These are phyloP conservation scores for Leishmania arabica DNA, from an alignment of 208 protist genomes.

Conservation along the genomic window DNA sequence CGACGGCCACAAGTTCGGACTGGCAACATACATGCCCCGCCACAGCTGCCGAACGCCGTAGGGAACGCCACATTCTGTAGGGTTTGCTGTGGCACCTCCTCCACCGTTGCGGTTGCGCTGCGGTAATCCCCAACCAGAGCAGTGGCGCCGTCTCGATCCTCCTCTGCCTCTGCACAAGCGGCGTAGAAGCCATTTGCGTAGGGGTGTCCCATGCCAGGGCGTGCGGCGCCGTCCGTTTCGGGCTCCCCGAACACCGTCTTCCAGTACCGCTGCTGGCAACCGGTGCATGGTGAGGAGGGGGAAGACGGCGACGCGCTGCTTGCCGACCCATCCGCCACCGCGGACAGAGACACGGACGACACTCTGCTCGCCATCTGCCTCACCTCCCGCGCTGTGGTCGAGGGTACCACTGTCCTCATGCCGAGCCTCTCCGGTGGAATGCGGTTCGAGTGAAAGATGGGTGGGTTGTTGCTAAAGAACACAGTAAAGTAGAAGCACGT, in stretches of 20 bases:
- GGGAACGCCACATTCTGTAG: constrained; percentile 79
- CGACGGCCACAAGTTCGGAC: constrained; percentile 10
- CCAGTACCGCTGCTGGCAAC: constrained; percentile 21
- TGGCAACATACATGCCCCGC: constrained; percentile 18
- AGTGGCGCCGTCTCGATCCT: not conserved
- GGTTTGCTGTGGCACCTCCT: constrained; percentile 75
- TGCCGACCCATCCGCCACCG: not conserved
- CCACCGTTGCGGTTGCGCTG: constrained; percentile 26
- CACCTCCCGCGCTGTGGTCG: not conserved
- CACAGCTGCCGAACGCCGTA: constrained; percentile 46
- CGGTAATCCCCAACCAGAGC: constrained; percentile 43
- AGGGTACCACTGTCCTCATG: not conserved
- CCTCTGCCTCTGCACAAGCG: not conserved
- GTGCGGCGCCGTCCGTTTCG: not conserved
- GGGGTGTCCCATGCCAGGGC: not conserved
- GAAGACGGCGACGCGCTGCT: not conserved
- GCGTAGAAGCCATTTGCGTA: not conserved
- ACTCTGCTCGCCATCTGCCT: not conserved
- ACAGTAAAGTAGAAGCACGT: constrained; percentile 78
- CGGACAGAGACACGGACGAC: not conserved
- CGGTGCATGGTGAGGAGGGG: not conserved
- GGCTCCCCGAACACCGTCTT: constrained; percentile 18
- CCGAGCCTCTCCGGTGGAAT: constrained; percentile 39
- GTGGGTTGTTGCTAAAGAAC: constrained; percentile 68
- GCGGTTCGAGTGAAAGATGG: constrained; percentile 79